phyloP scores from a whole-genome alignment of 768 basidiomycete species.

The Hericium alpestre region DNA sequence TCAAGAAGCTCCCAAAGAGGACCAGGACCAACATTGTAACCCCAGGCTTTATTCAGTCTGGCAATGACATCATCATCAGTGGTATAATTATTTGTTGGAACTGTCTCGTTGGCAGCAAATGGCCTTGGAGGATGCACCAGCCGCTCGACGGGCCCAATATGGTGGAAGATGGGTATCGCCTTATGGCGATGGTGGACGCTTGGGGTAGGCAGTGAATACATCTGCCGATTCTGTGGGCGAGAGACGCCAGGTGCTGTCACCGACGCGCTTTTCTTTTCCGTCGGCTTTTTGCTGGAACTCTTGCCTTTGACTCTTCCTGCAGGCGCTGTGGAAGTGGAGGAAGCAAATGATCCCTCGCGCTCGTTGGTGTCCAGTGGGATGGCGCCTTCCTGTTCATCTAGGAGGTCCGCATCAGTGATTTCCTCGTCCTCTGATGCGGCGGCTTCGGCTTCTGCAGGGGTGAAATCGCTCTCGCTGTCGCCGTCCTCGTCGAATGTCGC shows the following conservation, averaged over 20 bases:
- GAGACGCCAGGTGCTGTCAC: constrained; percentile 18
- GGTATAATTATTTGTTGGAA: constrained; percentile 49
- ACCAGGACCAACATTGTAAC: constrained; percentile 63
- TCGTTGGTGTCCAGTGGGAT: constrained; percentile 9
- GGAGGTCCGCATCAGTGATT: constrained; percentile 18
- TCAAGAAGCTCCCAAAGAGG: constrained; percentile 74
- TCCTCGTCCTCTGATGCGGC: constrained; percentile 23
- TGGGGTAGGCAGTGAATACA: constrained; percentile 50
- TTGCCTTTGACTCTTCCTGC: constrained; percentile 1
- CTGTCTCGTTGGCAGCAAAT: constrained; percentile 33
- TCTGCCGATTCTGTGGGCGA: constrained; percentile 35
- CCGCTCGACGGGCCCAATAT: constrained; percentile 44
- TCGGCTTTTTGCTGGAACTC: not conserved
- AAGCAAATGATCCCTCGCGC: constrained; percentile 2
- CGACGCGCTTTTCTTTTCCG: not conserved
- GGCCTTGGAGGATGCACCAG: constrained; percentile 38
- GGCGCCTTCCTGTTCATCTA: constrained; percentile 15
- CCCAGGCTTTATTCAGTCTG: constrained; percentile 61
- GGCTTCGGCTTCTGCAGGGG: constrained; percentile 28
- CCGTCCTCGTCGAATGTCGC: constrained; percentile 21
- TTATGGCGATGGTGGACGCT: constrained; percentile 67
- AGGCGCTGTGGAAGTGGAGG: not conserved
- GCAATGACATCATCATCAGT: constrained; percentile 35
- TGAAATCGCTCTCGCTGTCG: constrained; percentile 48
- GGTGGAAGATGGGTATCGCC: constrained; percentile 49